Evolutionary conservation across 1,139 yeast genomes (phyloP).

Genomic region (Torulaspora pretoriensis): DNA sequence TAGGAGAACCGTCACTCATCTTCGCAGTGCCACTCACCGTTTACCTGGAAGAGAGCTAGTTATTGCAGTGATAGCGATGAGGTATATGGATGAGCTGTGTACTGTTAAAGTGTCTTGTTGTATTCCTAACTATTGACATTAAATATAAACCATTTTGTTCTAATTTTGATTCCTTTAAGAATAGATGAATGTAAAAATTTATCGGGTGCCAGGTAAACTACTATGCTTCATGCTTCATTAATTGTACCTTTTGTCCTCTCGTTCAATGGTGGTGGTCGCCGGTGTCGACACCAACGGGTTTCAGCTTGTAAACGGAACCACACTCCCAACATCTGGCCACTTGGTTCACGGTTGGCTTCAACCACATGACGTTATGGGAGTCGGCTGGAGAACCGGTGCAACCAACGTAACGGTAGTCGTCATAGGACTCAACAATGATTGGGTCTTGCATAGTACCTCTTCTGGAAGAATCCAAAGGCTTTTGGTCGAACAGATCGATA

Average conservation of each 20-base stretch:
- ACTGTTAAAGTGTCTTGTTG: slow-evolving; percentile 2
- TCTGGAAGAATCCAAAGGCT: slow-evolving; percentile 84
- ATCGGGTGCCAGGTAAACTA: slow-evolving; percentile 2
- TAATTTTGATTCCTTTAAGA: slow-evolving; percentile 5
- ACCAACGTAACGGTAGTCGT: slow-evolving; percentile 92
- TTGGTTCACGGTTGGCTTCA: slow-evolving; percentile 79
- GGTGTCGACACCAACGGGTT: slow-evolving; percentile 80
- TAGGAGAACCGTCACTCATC: background rate
- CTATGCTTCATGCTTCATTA: slow-evolving; percentile 1
- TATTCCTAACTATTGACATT: slow-evolving; percentile 10
- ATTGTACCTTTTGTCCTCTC: slow-evolving; percentile 2
- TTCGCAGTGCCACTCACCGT: background rate
- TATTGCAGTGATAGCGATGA: too few relatives aligned
- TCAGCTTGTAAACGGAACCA: slow-evolving; percentile 89
- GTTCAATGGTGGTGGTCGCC: slow-evolving; percentile 41
- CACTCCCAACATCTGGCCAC: slow-evolving; percentile 98
- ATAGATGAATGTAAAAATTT: slow-evolving; percentile 8
- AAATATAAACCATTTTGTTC: slow-evolving; percentile 6
- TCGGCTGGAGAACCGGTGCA: slow-evolving; percentile 97
- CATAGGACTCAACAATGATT: slow-evolving; percentile 82
- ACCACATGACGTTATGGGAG: slow-evolving; percentile 87
- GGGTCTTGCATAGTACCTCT: slow-evolving; percentile 87
- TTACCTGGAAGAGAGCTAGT: too few relatives aligned
- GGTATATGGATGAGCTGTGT: background rate
- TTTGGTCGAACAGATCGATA: slow-evolving; percentile 88